Base-by-base conservation (phyloP, 1,284 basidiomycete species). In the Rhodotorula glutinis region DNA sequence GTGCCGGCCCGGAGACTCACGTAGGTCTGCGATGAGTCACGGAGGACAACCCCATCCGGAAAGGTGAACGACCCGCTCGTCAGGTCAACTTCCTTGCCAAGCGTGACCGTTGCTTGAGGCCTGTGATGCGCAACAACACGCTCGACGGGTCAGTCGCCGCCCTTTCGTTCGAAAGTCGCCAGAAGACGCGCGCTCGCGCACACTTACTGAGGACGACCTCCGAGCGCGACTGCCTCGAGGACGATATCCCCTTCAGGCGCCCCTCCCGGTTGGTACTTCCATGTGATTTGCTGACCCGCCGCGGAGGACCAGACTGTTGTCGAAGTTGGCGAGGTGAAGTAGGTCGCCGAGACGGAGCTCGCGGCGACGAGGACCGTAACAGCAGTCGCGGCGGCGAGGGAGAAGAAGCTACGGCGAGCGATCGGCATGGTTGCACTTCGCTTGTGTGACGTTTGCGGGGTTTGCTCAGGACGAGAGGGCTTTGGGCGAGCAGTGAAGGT, bases 231-330 rank as follows among this genome's bases (percentile, higher is more conserved):
- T 59, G 33, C 33, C 29, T 23, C 23, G 21, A 72, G 63, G 30
- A 72, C 38, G 29, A 72, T 65, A 19, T 66, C 65, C 21, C 67
- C 70, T 19, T 52, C 55, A 8, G 60, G 53, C 4, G 70, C 64
- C 5, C 63, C 70, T 21, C 70, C 70, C 1, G 67, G 46, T 33
- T 72, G 70, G 41, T 41, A 67, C 14, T 66, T 25, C 71, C 71
- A 72, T 3, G 71, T 68, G 52, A 72, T 63, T 33, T 30, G 38
- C 51, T 70, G 60, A 1, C 71, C 71, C 0, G 60, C 44, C 0
- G 70, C 64, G 3, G 52, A 4, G 0, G 30, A 30, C 70, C 70
- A 72, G 14, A 58, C 53, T 19, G 67, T 63, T 8, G 47, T 46
- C 5, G 63, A 3, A 23, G 51, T 27, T 2, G 71, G 71, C n/a